Percentiles rank a stretch among this genome's conserved stretches.
phyloP scores from a whole-genome alignment of 768 basidiomycete species.

The Leccinum truebloodii region DNA sequence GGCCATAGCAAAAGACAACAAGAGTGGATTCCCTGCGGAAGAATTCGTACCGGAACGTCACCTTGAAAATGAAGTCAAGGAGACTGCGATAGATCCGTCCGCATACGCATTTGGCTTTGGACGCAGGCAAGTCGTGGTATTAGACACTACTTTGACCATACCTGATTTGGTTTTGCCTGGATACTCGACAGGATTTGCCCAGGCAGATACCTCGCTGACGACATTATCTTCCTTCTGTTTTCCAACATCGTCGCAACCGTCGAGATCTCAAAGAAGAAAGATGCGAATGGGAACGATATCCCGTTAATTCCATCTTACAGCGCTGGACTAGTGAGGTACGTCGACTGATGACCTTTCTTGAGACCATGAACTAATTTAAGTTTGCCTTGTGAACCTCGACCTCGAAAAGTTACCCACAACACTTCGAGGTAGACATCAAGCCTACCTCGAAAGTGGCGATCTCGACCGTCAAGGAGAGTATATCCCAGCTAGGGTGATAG shows the following conservation, averaged over 20 bases:
- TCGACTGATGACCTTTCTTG: background rate
- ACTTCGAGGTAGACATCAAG: slow-evolving; percentile 13
- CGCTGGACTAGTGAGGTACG: slow-evolving; percentile 14
- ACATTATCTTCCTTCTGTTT: slow-evolving; percentile 13
- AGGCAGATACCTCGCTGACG: slow-evolving; percentile 12
- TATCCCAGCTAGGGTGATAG: background rate
- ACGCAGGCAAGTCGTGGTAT: slow-evolving; percentile 1
- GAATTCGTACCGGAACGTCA: slow-evolving; percentile 17
- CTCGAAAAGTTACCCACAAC: slow-evolving; percentile 10
- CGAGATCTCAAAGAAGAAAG: slow-evolving; percentile 9
- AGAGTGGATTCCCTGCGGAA: slow-evolving; percentile 19
- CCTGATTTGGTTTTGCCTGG: background rate
- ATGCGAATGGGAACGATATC: slow-evolving; percentile 10
- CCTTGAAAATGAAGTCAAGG: slow-evolving; percentile 5
- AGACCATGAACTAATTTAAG: background rate
- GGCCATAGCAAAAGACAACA: slow-evolving; percentile 20
- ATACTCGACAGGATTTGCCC: slow-evolving; percentile 12
- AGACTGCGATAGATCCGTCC: slow-evolving; percentile 13
- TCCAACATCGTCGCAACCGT: slow-evolving; percentile 11
- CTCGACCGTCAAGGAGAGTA: slow-evolving; percentile 9
- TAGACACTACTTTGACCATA: background rate
- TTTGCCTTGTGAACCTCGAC: background rate
- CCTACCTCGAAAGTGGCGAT: slow-evolving; percentile 13
- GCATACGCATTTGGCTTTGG: slow-evolving; percentile 18
- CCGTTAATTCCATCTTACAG: slow-evolving; percentile 2